These are phyloP conservation scores for Fraxinus greggii DNA, from an alignment of 305 asterid species.

Conservation along the genomic window DNA sequence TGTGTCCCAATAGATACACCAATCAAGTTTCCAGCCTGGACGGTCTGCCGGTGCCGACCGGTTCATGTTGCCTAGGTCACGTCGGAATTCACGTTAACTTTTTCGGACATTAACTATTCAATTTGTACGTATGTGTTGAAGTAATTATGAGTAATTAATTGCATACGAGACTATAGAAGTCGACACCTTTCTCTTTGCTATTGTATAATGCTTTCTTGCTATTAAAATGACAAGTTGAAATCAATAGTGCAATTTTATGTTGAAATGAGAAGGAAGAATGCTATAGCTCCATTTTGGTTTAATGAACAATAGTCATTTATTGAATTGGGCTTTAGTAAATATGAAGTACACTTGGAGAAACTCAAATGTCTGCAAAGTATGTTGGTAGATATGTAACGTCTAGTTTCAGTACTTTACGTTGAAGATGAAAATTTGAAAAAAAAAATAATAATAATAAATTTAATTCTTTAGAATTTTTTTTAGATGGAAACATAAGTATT, in stretches of 20 bases:
- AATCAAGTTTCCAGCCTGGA: constrained; percentile 44
- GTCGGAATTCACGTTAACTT: not conserved
- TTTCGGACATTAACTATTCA: not conserved
- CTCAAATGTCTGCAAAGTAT: too few relatives aligned
- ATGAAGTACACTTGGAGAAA: too few relatives aligned
- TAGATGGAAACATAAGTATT: too few relatives aligned
- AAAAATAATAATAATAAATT: too few relatives aligned
- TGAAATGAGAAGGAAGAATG: not conserved
- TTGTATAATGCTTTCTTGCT: not conserved
- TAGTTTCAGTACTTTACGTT: too few relatives aligned
- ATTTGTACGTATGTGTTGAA: not conserved
- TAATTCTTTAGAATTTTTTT: too few relatives aligned
- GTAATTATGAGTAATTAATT: not conserved
- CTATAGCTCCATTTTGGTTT: not conserved
- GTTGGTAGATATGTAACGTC: too few relatives aligned
- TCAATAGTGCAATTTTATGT: not conserved
- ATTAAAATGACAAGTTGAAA: not conserved
- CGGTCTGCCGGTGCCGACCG: constrained; percentile 42
- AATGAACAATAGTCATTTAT: too few relatives aligned
- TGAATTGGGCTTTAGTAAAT: not conserved
- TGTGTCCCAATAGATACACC: constrained; percentile 22
- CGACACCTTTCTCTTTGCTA: not conserved
- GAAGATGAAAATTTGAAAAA: not conserved
- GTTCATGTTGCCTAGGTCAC: constrained; percentile 7
- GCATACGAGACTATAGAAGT: not conserved